phyloP scores from a whole-genome alignment of 352 stramenopile species.

The Phytopythium mirpurense region DNA sequence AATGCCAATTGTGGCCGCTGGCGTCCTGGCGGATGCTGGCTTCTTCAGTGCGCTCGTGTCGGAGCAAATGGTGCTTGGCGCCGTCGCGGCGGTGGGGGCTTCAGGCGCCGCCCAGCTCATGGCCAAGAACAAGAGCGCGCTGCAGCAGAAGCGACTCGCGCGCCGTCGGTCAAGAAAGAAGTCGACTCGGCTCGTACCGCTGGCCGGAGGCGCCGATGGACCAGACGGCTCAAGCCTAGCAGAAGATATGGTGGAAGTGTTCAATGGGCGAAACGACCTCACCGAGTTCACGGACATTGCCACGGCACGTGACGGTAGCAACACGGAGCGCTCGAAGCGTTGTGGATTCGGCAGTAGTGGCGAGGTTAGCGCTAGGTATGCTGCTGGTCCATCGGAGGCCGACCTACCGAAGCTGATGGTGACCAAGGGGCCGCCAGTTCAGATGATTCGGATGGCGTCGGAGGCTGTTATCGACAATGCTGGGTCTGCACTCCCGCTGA shows the following conservation, averaged over 20 bases:
- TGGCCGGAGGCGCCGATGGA: slow-evolving; percentile 7
- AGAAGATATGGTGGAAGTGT: slow-evolving; percentile 4
- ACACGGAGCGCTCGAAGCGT: background rate
- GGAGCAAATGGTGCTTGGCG: slow-evolving; percentile 39
- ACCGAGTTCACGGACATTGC: slow-evolving; percentile 9
- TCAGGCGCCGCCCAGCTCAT: slow-evolving; percentile 44
- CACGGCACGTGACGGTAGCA: slow-evolving; percentile 15
- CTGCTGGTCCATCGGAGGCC: background rate
- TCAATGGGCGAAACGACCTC: slow-evolving; percentile 7
- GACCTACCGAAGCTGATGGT: slow-evolving; percentile 33
- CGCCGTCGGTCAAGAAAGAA: slow-evolving; percentile 8
- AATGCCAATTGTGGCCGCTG: slow-evolving; percentile 55
- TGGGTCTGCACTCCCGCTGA: background rate
- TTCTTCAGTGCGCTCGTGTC: slow-evolving; percentile 49
- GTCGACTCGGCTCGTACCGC: slow-evolving; percentile 23
- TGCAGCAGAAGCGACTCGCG: slow-evolving; percentile 5
- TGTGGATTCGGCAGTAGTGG: background rate
- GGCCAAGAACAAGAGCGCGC: slow-evolving; percentile 21
- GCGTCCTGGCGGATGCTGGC: slow-evolving; percentile 42
- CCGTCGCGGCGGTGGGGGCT: slow-evolving; percentile 35
- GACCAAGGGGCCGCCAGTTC: slow-evolving; percentile 34
- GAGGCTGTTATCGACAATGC: background rate
- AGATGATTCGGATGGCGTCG: slow-evolving; percentile 13
- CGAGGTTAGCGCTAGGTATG: background rate
- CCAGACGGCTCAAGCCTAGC: background rate